Conservation (phyloP, 2,329 filamentous ascomycete species). For the Neofusicoccum cordaticola region DNA sequence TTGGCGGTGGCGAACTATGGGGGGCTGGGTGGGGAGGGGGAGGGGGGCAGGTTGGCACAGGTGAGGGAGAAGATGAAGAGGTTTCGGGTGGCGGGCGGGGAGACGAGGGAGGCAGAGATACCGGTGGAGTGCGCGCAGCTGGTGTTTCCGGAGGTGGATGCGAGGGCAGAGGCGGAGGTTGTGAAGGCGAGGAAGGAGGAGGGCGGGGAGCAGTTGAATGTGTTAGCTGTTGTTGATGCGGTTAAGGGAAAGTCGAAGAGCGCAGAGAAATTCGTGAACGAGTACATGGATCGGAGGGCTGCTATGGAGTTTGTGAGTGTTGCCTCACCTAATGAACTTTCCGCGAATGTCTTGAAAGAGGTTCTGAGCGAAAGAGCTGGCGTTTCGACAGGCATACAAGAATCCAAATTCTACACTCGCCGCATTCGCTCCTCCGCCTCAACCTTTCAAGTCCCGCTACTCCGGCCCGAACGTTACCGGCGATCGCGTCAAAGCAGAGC, state of each 20-base stretch:
- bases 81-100: too few species aligned
- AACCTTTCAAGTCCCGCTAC: conserved; percentile 6
- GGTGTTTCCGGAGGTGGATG: not conserved
- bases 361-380: not conserved
- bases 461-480: conserved; percentile 13
- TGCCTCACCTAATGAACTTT: not conserved
- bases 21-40: not conserved
- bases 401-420: not conserved
- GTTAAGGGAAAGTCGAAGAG: too few species aligned
- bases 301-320: not conserved
- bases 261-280: too few species aligned
- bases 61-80: too few species aligned
- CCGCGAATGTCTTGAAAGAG: too few species aligned
- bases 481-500: not conserved
- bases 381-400: not conserved
- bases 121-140: too few species aligned
- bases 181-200: not conserved
- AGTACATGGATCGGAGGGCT: too few species aligned
- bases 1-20: not conserved
- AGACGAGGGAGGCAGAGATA: too few species aligned
- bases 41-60: too few species aligned
- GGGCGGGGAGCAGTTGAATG: not conserved
- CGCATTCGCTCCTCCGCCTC: not conserved
- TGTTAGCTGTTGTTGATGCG: too few species aligned
- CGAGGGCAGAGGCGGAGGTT: not conserved